Evolutionary conservation across 2,329 filamentous ascomycete genomes (phyloP).

Genomic region (Apiospora phragmitis): DNA sequence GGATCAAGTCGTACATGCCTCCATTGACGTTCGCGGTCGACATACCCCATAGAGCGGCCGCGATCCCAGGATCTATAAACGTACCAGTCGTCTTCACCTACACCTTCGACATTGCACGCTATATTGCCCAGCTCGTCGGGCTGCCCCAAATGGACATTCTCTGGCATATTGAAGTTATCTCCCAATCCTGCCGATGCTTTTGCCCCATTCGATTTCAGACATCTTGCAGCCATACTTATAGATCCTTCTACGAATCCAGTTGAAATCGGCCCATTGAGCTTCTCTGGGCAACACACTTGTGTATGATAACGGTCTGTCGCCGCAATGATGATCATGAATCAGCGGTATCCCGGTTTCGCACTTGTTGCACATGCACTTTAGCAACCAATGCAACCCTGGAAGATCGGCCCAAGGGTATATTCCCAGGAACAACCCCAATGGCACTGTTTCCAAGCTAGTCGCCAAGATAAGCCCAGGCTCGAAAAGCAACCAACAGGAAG

Average conservation of each 20-base stretch:
- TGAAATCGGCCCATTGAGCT: neutral
- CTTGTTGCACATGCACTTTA: neutral
- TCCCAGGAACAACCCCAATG: neutral
- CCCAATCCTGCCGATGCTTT: neutral
- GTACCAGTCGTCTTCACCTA: conserved; percentile 46
- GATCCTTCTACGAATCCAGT: neutral
- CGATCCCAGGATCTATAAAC: conserved; percentile 50
- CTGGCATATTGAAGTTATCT: neutral
- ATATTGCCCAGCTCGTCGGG: conserved; percentile 42
- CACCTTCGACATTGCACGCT: conserved; percentile 48
- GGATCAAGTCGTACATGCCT: conserved; percentile 37
- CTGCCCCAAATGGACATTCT: conserved; percentile 26
- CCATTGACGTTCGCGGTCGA: conserved; percentile 44
- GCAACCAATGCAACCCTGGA: neutral
- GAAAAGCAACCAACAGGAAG: neutral
- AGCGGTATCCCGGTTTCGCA: neutral
- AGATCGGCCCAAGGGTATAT: neutral
- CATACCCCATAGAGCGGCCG: conserved; percentile 43
- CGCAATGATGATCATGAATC: neutral
- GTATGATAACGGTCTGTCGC: neutral
- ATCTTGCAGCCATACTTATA: neutral
- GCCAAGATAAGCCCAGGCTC: neutral
- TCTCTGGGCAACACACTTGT: neutral
- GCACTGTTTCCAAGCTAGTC: neutral
- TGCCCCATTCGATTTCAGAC: neutral